Evolutionary conservation across 2,329 filamentous ascomycete genomes (phyloP).

Genomic region (Coniochaeta sp.): DNA sequence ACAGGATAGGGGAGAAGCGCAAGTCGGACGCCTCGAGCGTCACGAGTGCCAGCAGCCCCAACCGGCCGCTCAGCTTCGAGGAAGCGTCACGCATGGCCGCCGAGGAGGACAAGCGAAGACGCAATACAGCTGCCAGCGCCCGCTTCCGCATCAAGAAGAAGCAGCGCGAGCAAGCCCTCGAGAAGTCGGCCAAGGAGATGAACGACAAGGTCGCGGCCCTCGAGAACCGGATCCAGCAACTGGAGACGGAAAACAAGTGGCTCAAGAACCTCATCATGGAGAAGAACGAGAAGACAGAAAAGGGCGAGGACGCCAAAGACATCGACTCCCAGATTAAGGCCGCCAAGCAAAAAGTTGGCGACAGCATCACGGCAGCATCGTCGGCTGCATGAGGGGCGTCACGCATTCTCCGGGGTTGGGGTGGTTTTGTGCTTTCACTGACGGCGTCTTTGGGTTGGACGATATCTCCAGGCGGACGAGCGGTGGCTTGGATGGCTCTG

Average conservation of each 20-base stretch:
- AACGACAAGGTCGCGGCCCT: conserved; percentile 68
- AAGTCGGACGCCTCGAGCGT: conserved; percentile 22
- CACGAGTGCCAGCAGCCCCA: conserved; percentile 20
- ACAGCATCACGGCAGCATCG: conserved; percentile 1
- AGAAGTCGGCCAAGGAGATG: conserved; percentile 76
- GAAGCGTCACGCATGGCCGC: conserved; percentile 66
- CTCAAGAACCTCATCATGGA: conserved; percentile 73
- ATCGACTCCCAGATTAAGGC: conserved; percentile 30
- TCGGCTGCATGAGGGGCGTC: background rate
- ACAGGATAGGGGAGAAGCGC: conserved; percentile 29
- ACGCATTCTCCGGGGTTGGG: background rate
- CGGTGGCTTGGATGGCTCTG: background rate
- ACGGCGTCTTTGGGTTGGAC: background rate
- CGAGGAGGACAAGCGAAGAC: conserved; percentile 83
- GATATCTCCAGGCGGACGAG: background rate
- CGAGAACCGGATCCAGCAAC: conserved; percentile 64
- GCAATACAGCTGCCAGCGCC: conserved; percentile 82
- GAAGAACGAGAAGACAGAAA: conserved; percentile 57
- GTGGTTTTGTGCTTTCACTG: conserved; percentile 2
- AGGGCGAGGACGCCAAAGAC: conserved; percentile 41
- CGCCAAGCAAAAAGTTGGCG: conserved; percentile 3
- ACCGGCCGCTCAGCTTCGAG: conserved; percentile 51
- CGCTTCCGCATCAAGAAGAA: conserved; percentile 95
- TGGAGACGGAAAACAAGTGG: conserved; percentile 82
- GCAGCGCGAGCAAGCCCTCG: conserved; percentile 81